Evolutionary conservation across 176 grass and related monocot species (phyloP), one percentile per base, ranked within the genome.

Genomic region (Saccharum spontaneum): DNA sequence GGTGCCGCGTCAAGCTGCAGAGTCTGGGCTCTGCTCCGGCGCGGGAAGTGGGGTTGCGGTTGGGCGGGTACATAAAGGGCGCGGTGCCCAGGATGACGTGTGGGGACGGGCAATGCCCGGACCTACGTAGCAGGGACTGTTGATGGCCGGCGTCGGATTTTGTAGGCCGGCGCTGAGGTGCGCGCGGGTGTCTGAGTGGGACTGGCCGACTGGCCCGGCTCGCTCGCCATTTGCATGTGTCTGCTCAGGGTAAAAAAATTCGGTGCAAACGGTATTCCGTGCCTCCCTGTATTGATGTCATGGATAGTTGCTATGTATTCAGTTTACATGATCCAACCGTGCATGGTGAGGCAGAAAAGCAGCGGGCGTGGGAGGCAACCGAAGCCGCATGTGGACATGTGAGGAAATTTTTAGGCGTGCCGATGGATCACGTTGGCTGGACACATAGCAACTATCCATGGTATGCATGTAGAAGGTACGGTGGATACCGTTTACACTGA

Each of bases 21-120:
- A 41, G 38, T 77, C 6, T 71, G 79, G 31, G 33, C 78, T 73
- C 36, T 33, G 73, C 67, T 83, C 66, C 34, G 83, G 18, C 69
- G 70, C 85, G 70, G 65, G 36, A 46, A 60, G 24, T 38, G 49
- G 22, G 38, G 31, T 22, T 36, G 48, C 4, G 17, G 45, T 49
- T 46, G 24, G 71, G 23, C 46, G 28, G 52, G 65, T 82, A 82
- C 15, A 90, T 90, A 86, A 83, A 79, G 67, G 26, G n/a, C 13
- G 20, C 20, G 18, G 8, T 0, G 65, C 10, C 1, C 3, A 66
- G 5, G 40, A 81, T 89, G 87, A 85, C 77, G 77, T 81, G 82
- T 81, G 77, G 77, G 83, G 82, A 85, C 87, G 77, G 77, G 77
- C 54, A 85, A 10, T 1, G 23, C 0, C 0, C 2, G 30, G 77